Base-by-base conservation (phyloP, 2,329 filamentous ascomycete genomes). In the Sporothrix pallida region DNA sequence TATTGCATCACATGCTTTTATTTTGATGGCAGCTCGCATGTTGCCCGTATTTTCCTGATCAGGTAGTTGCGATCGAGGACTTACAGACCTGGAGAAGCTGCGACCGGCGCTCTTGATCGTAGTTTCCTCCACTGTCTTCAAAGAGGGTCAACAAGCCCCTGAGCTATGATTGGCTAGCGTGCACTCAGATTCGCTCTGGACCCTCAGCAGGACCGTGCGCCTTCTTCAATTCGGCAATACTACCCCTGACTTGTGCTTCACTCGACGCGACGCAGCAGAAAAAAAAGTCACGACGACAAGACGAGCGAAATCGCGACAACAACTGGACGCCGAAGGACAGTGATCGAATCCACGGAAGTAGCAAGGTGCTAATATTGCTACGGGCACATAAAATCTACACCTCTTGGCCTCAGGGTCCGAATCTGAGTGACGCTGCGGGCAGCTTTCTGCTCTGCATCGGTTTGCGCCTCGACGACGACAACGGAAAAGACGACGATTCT, bases 171-270 rank as follows among this genome's bases (percentile, higher is more conserved):
- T 68, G 65, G 65, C 13, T 37, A 68, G 65, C 23, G 65, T 7
- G 46, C 31, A 52, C 23, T 23, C 23, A n/a, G 20, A 13, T 68
- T 44, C 17, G 23, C 60, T 23, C 37, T 52, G 46, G 58, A 10
- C 67, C 58, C 58, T n/a, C 17, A 8, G 20, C 42, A 54, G 68
- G 72, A 23, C 72, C 72, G 72, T 71, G 69, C 72, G 67, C 69
- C 52, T n/a, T 48, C 62, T 65, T 58, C 67, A 17, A 71, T 46
- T 71, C 37, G 56, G 72, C 65, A 62, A 69, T 72, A 46, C 56
- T 67, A 70, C 72, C 72, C 72, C 72, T 73, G 56, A 73, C 56
- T 73, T 48, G 44, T 62, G 54, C 62, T 73, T 54, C 42, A 46
- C 42, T 67, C 44, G 17, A 50, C 54, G 42, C 23, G 63, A 63